Evolutionary conservation across 2,329 filamentous ascomycete species (phyloP), one percentile per base, ranked within the genome.

Genomic region (Alternaria hordeiaustralica): DNA sequence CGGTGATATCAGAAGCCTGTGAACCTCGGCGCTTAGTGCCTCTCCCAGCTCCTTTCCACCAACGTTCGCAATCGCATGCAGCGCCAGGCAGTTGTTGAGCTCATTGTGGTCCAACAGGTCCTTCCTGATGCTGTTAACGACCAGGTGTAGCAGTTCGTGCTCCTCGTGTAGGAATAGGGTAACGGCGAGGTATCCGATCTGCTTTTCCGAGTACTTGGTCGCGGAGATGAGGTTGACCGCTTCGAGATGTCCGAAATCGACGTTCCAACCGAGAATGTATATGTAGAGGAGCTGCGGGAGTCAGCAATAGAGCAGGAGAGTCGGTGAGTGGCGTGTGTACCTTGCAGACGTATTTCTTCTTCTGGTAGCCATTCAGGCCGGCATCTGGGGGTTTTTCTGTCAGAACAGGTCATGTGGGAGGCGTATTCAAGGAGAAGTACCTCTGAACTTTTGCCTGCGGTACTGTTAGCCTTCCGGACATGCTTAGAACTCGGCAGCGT

Each of bases 331-430:
- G 57, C 9, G 12, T 26, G 28, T 15, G 23, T 83, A 89, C 87
- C 85, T 99, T 99, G 92, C 96, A 99, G 71, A 99, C 96, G 80
- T 99, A 99, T 92, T 99, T 99, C 88, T 99, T 99, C 86, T 96
- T 97, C 85, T 97, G 94, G 79, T 99, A 99, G 70, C 96, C 96
- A 78, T 91, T 97, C 62, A 99, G 85, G 78, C 87, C 96, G 69
- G 94, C 94, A 80, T 96, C 92, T 89, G 57, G 49, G 54, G 47
- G 65, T 12, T 25, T 12, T 56, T 15, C 36, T 50, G 65, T 74
- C 55, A 75, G 67, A 56, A 15, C 41, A 61, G 43, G 43, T 59
- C 47, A 58, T 58, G 23, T 28, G 47, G 41, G 11, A 49, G 62
- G 43, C 20, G 26, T 18, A 36, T 54, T 11, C 26, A 41, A 18